Conservation (phyloP, 208 protist genomes). For the Trypanosoma brucei region DNA sequence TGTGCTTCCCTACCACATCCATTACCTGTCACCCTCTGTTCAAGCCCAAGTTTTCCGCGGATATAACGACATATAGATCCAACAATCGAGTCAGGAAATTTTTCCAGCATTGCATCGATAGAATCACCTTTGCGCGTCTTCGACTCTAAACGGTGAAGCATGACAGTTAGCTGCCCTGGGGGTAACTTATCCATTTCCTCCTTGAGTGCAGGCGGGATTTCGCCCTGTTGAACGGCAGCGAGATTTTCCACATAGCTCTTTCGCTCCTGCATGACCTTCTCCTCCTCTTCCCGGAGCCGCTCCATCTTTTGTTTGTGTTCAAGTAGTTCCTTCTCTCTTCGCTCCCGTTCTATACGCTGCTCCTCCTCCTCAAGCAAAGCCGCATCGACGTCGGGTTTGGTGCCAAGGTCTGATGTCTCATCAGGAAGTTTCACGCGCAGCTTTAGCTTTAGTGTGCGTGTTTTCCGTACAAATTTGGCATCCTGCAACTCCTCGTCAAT, state of each 20-base stretch:
- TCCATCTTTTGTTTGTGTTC: constrained; percentile 28
- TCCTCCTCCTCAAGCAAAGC: constrained; percentile 71
- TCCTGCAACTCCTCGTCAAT: constrained; percentile 50
- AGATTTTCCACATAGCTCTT: constrained; percentile 71
- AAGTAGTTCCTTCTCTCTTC: constrained; percentile 25
- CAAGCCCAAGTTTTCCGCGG: constrained; percentile 69
- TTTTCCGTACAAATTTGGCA: constrained; percentile 81
- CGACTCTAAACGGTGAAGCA: constrained; percentile 73
- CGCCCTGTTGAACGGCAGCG: constrained; percentile 67
- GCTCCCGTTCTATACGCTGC: constrained; percentile 24
- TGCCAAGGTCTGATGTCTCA: constrained; percentile 41
- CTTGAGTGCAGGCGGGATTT: constrained; percentile 61
- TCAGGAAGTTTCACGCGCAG: constrained; percentile 71
- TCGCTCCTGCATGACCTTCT: constrained; percentile 58
- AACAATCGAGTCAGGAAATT: constrained; percentile 63
- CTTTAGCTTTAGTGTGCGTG: constrained; percentile 43
- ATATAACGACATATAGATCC: constrained; percentile 62
- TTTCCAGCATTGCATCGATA: constrained; percentile 77
- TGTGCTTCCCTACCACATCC: not conserved
- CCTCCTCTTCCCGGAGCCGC: constrained; percentile 38
- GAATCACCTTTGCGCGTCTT: constrained; percentile 63
- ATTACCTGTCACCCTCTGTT: constrained; percentile 17
- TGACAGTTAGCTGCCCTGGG: constrained; percentile 48
- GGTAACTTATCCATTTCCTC: constrained; percentile 75
- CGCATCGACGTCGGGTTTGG: constrained; percentile 49